Base-by-base conservation (phyloP, 2,329 filamentous ascomycete species). In the Trichoderma oligosporum region DNA sequence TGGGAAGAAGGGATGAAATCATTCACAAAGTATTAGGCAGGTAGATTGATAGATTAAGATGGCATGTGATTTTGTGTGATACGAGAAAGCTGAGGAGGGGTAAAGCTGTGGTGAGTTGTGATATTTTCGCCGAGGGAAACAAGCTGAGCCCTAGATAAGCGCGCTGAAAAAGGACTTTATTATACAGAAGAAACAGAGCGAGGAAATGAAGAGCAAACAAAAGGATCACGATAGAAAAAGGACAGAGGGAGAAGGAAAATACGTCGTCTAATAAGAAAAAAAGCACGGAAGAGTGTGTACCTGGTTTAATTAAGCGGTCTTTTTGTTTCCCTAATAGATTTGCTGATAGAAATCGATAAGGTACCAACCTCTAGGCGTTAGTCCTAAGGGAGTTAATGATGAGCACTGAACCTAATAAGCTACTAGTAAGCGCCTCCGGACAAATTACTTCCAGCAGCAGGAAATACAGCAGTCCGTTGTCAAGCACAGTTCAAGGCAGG, bases 1-100 rank as follows among this genome's bases (percentile, higher is more conserved):
- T 63, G 53, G 61, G 56, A 25, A 67, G 60, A 39, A 67, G 58
- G 51, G 62, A 66, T 36, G 39, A 54, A 25, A 60, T 42, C 58
- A 60, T 57, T 53, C 55, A 60, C 22, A n/a, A 44, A 20, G 12
- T 25, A 22, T 24, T 14, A 16, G n/a, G n/a, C n/a, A n/a, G n/a
- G n/a, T n/a, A n/a, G n/a, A n/a, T n/a, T n/a, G n/a, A n/a, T n/a
- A n/a, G n/a, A n/a, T n/a, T n/a, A n/a, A n/a, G n/a, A n/a, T n/a
- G n/a, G n/a, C n/a, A n/a, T n/a, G n/a, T n/a, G n/a, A n/a, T n/a
- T n/a, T 9, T 54, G 49, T 39, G 25, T 33, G 22, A 9, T 42
- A 45, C 12, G 39, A 14, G 24, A 48, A 35, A 22, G 46, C 33
- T 14, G 22, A 24, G 27, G 38, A 45, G 39, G 22, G 39, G 12